Evolutionary conservation across 139 green algal species (phyloP).

Genomic region (Axilococcus clingmanii): DNA sequence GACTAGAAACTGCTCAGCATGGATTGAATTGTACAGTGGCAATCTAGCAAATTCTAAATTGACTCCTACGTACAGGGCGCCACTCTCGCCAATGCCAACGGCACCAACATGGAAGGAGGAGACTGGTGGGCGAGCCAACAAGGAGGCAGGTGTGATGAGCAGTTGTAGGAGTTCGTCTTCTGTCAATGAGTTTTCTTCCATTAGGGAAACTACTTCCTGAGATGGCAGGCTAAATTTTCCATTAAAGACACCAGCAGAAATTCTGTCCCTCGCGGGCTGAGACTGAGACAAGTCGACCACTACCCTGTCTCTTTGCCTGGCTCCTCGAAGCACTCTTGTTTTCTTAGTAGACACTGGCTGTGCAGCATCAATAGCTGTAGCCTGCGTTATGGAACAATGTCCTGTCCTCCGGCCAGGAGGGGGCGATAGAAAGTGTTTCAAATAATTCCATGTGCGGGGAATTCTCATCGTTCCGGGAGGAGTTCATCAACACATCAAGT

Average conservation of each 20-base stretch:
- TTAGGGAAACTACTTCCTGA: constrained; percentile 29
- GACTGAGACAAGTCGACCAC: constrained; percentile 12
- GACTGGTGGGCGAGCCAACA: constrained; percentile 53
- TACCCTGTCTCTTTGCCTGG: constrained; percentile 10
- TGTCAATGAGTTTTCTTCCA: constrained; percentile 13
- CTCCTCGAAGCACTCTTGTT: constrained; percentile 6
- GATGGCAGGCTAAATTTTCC: constrained; percentile 24
- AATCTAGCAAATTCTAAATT: constrained; percentile 75
- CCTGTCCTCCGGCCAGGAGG: no score
- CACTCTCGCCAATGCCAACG: constrained; percentile 54
- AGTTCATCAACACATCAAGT: no score
- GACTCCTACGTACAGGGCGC: constrained; percentile 69
- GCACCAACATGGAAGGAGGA: constrained; percentile 69
- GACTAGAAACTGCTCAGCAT: constrained; percentile 82
- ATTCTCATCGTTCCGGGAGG: no score
- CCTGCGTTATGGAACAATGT: no score
- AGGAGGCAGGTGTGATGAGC: constrained; percentile 49
- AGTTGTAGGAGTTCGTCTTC: constrained; percentile 46
- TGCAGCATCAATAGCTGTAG: no score
- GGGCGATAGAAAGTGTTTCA: no score
- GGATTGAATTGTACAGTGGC: constrained; percentile 70
- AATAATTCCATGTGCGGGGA: no score
- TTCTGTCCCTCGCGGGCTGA: not conserved
- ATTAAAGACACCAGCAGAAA: constrained; percentile 5
- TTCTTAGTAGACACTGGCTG: no score